A percentile compares a stretch with the other conserved stretches of the same genome.
Conservation (phyloP, 352 stramenopile genomes). For the Phytophthora kernoviae region DNA sequence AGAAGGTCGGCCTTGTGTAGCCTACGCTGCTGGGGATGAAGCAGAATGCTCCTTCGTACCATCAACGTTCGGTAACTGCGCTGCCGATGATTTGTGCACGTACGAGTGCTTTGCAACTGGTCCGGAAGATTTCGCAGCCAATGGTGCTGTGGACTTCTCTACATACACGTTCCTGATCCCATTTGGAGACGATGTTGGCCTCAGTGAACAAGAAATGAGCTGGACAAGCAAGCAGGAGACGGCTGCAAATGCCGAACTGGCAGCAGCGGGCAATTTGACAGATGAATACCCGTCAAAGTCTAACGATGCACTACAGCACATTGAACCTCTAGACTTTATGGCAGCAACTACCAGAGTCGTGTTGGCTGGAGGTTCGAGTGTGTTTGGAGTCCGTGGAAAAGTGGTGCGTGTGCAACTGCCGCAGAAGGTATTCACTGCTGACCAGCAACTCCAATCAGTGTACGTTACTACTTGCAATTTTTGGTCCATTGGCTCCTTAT, state of each 20-base stretch:
- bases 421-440: conserved; percentile 32
- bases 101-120: conserved; percentile 69
- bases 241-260: conserved; percentile 4
- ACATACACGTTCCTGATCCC: conserved; percentile 65
- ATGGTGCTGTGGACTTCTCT: conserved; percentile 60
- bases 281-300: conserved; percentile 39
- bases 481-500: conserved; percentile 4
- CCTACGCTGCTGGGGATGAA: conserved; percentile 36
- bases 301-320: conserved; percentile 41
- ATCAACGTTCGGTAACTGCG: conserved; percentile 44
- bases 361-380: conserved; percentile 56
- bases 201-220: conserved; percentile 13
- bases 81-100: conserved; percentile 39
- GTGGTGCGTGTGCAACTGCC: conserved; percentile 42
- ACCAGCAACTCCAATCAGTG: conserved; percentile 47
- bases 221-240: conserved; percentile 23
- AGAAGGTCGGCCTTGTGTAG: conserved; percentile 58
- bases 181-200: conserved; percentile 35
- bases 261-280: conserved; percentile 19
- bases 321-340: conserved; percentile 45
- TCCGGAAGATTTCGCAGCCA: conserved; percentile 47
- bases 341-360: conserved; percentile 35
- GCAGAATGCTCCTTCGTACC: conserved; percentile 10
- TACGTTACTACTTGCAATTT: conserved; percentile 19
- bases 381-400: conserved; percentile 50